phyloP scores from a whole-genome alignment of 106 monocot species.

The Ottelia alismoides region DNA sequence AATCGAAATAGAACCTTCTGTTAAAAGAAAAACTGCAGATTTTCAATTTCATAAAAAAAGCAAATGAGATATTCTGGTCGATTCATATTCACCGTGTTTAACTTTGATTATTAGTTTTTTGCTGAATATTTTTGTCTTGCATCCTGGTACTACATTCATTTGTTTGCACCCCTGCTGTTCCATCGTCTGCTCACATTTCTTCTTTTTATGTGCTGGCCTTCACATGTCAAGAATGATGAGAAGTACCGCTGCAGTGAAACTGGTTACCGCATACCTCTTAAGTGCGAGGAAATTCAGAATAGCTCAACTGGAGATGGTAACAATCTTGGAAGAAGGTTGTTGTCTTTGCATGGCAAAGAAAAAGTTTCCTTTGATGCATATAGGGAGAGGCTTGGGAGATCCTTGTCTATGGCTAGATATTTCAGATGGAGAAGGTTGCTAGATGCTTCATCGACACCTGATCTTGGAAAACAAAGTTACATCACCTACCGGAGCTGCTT shows the following conservation, averaged over 20 bases:
- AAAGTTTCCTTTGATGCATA: not conserved
- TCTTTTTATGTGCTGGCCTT: too few species aligned
- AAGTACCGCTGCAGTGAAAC: slow-evolving; percentile 91
- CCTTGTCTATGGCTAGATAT: slow-evolving; percentile 7
- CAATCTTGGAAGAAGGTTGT: slow-evolving; percentile 26
- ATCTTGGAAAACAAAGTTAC: slow-evolving; percentile 42
- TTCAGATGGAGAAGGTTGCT: slow-evolving; percentile 39
- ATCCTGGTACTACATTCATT: too few species aligned
- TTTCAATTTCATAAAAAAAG: too few species aligned
- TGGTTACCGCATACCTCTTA: slow-evolving; percentile 78
- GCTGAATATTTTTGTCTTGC: too few species aligned
- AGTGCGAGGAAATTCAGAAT: slow-evolving; percentile 50
- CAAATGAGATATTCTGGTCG: too few species aligned
- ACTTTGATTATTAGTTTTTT: too few species aligned
- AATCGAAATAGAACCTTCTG: too few species aligned
- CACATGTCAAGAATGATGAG: slow-evolving; percentile 91
- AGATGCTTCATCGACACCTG: slow-evolving; percentile 29
- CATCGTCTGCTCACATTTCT: too few species aligned
- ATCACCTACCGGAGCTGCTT: slow-evolving; percentile 82
- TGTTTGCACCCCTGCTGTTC: too few species aligned
- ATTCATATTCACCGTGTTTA: too few species aligned
- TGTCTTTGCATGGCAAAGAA: slow-evolving; percentile 5
- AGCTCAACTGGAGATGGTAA: slow-evolving; percentile 19
- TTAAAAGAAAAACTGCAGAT: too few species aligned
- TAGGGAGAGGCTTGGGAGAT: not conserved